Evolutionary conservation across 768 basidiomycete species (phyloP), one percentile per base, ranked within the genome.

Genomic region (Suillus lakei): DNA sequence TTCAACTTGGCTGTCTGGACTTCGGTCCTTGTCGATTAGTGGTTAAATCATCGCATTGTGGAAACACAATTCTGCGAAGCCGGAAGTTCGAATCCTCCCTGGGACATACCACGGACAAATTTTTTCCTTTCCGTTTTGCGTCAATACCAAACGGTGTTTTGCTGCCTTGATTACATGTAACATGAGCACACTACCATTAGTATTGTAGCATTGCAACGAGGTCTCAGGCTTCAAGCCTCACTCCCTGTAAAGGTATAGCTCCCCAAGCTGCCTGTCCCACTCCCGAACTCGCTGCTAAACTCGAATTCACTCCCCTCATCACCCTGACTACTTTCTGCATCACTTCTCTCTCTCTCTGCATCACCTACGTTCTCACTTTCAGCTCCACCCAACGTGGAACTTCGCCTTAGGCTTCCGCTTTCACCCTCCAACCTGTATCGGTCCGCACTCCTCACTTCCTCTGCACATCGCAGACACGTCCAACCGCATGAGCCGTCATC

Each of bases 401-500:
- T 64, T 84, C 86, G 21, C 82, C 78, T 28, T 75, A 59, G 58
- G 26, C 76, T 66, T 86, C 18, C 58, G 28, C 26, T 28, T 41
- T 59, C 58, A 21, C 41, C 28, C 39, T 59, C 58, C 26, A 59
- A 41, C 18, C 6, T 41, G 28, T 59, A 83, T 72, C 95, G 81
- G 67, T 90, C 88, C 12, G 89, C 91, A 64, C 83, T 82, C 66
- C 80, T 83, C 28, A 95, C 91, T 15, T 76, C 79, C 66, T 88
- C 85, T 7, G 83, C 84, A 73, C 96, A 98, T 60, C 96, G 83
- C 63, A 97, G 75, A 78, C 96, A 98, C 67, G 88, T 87, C 96
- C 96, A 97, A 26, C 83, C 83, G 59, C 79, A 78, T 26, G 74
- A 60, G 28, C 81, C 86, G 41, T 91, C 92, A 66, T 91, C 90